phyloP scores from a whole-genome alignment of 805 yeast genomes.

The Ogataea henricii region DNA sequence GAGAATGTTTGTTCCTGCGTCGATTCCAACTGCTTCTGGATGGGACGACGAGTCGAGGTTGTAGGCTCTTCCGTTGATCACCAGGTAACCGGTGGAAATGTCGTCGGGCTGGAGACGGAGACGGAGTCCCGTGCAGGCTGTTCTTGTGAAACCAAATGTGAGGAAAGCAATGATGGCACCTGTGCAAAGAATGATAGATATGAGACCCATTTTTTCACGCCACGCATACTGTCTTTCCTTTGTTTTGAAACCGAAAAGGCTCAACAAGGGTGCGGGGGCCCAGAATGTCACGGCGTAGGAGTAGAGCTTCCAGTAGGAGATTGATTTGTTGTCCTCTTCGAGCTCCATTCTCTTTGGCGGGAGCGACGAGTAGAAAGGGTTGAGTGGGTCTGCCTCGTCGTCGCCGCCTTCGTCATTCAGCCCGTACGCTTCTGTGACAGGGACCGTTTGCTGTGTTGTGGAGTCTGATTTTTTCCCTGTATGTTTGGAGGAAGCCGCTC shows the following conservation, averaged over 20 bases:
- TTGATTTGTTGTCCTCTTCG: conserved; percentile 23
- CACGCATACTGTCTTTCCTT: conserved; percentile 90
- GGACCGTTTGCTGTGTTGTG: conserved; percentile 4
- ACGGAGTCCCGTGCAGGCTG: conserved; percentile 62
- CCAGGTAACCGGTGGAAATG: conserved; percentile 60
- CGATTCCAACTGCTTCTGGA: conserved; percentile 80
- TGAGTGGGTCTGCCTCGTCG: conserved; percentile 32
- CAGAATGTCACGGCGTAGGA: conserved; percentile 84
- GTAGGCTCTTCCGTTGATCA: conserved; percentile 82
- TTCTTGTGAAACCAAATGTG: conserved; percentile 85
- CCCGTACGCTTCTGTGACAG: conserved; percentile 25
- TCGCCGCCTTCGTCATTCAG: conserved; percentile 18
- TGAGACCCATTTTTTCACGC: conserved; percentile 91
- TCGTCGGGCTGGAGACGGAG: conserved; percentile 60
- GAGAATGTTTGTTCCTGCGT: conserved; percentile 66
- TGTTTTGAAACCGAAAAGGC: conserved; percentile 73
- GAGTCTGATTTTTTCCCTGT: background rate
- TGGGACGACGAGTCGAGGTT: conserved; percentile 68
- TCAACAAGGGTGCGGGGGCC: conserved; percentile 80
- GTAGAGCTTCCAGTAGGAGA: conserved; percentile 74
- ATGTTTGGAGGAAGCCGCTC: background rate
- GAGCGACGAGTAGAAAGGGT: conserved; percentile 21
- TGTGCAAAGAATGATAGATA: conserved; percentile 69
- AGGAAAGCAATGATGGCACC: conserved; percentile 83
- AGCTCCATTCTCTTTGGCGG: conserved; percentile 26